Evolutionary conservation across 2,329 filamentous ascomycete species (phyloP), one percentile per base, ranked within the genome.

Genomic region (Cordyceps javanica): DNA sequence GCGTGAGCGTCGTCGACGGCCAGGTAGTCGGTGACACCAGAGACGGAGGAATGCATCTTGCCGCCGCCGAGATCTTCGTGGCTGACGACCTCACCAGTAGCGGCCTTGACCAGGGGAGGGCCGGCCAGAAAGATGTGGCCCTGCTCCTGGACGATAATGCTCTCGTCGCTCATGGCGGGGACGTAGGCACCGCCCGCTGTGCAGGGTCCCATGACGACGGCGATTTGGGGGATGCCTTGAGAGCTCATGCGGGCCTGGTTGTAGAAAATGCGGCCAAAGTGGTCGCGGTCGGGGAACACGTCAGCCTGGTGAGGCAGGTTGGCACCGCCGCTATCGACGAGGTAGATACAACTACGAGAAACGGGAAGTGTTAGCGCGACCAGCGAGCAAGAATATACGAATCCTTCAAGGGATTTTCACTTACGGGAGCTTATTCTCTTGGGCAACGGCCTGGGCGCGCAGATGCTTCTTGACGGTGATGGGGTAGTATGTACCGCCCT

Each of bases 401-500:
- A 25, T 36, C 6, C 23, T 16, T 6, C 16, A 9, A 28, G 21
- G 16, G 11, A 9, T 2, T 49, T 16, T 11, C 16, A 73, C 81
- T 68, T 70, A 87, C 84, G 83, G 83, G 41, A 87, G 72, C 45
- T 82, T 87, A 72, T 97, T 97, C 71, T 97, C 90, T 63, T 90
- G 84, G 0, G 93, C 93, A 62, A 97, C 89, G 28, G 89, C 86
- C 72, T 99, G 94, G 5, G 93, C 93, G 61, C 93, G 85, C 16
- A 97, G 78, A 72, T 97, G 94, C 79, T 99, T 99, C 78, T 97
- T 97, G 59, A 97, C 90, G 0, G 93, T 99, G 65, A 97, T 91
- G 1, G 93, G 93, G 69, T 93, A 97, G 75, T 99, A 99, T 2
- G 93, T 96, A 25, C 93, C 93, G 54, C 93, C 93, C 75, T 97